Conservation (phyloP, 2,329 filamentous ascomycete species). For the Helotiales sp. region DNA sequence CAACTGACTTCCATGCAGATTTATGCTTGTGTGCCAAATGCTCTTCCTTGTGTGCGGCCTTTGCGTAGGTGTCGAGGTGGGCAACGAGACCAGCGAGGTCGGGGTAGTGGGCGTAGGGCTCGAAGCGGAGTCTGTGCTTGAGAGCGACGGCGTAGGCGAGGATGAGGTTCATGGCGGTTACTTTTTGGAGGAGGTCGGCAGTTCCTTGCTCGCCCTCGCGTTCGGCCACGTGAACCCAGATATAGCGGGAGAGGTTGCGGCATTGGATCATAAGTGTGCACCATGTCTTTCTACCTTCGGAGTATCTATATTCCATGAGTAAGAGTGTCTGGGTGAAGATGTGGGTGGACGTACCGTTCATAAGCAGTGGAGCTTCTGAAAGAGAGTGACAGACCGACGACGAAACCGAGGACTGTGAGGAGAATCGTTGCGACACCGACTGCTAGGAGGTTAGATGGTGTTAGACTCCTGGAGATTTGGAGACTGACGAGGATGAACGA, state of each 20-base stretch:
- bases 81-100: conserved; percentile 73
- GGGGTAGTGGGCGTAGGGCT: conserved; percentile 78
- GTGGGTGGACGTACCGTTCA: conserved; percentile 54
- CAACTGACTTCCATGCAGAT: conserved; percentile 61
- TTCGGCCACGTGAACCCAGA: conserved; percentile 79
- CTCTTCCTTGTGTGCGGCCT: conserved; percentile 52
- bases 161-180: conserved; percentile 73
- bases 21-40: conserved; percentile 43
- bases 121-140: conserved; percentile 84
- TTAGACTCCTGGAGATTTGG: not conserved
- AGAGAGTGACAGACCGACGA: conserved; percentile 76
- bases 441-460: not conserved
- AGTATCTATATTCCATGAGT: conserved; percentile 46
- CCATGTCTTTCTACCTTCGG: conserved; percentile 69
- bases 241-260: conserved; percentile 73
- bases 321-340: not conserved
- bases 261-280: conserved; percentile 63
- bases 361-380: conserved; percentile 80
- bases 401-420: conserved; percentile 79
- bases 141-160: conserved; percentile 76
- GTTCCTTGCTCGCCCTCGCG: conserved; percentile 60
- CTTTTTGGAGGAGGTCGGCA: conserved; percentile 70
- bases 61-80: conserved; percentile 80
- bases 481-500: conserved; percentile 17
- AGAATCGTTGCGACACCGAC: conserved; percentile 68